A percentile compares a stretch with the other conserved stretches of the same genome.
phyloP scores from a whole-genome alignment of 2,329 filamentous ascomycete genomes.

The Tolypocladium endophyticum region DNA sequence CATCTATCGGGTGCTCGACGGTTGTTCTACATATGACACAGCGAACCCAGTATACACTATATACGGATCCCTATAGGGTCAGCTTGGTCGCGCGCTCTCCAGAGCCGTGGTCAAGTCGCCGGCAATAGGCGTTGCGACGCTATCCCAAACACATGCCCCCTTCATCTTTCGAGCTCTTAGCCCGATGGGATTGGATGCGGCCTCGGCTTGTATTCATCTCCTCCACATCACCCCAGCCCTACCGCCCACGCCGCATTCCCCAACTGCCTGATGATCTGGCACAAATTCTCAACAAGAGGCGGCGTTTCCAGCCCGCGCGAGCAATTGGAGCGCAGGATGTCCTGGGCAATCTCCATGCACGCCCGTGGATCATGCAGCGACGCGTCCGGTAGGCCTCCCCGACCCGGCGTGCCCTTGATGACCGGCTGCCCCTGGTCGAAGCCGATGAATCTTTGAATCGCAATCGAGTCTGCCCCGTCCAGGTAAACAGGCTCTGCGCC shows the following conservation, averaged over 20 bases:
- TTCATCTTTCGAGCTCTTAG: background rate
- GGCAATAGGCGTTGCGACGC: background rate
- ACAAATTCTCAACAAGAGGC: conserved; percentile 57
- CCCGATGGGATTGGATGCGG: background rate
- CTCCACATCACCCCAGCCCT: conserved; percentile 15
- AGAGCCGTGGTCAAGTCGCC: background rate
- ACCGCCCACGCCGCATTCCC: conserved; percentile 36
- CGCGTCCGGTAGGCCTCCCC: conserved; percentile 21
- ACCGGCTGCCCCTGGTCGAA: conserved; percentile 44
- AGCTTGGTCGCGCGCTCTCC: no score
- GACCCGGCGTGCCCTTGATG: conserved; percentile 26
- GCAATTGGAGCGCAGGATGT: conserved; percentile 45
- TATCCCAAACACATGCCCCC: background rate
- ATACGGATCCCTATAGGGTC: no score
- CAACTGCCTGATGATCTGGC: conserved; percentile 51
- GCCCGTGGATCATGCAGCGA: conserved; percentile 44
- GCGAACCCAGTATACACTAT: background rate
- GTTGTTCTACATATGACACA: background rate
- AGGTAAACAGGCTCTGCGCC: conserved; percentile 35
- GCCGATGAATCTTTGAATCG: conserved; percentile 45
- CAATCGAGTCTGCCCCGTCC: conserved; percentile 42
- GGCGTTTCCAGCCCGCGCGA: conserved; percentile 33
- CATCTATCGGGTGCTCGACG: background rate
- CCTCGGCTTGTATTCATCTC: background rate
- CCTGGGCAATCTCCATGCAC: conserved; percentile 48